Evolutionary conservation across 2,329 filamentous ascomycete genomes (phyloP), one percentile per base, ranked within the genome.

Genomic region (Aspergillus niger): DNA sequence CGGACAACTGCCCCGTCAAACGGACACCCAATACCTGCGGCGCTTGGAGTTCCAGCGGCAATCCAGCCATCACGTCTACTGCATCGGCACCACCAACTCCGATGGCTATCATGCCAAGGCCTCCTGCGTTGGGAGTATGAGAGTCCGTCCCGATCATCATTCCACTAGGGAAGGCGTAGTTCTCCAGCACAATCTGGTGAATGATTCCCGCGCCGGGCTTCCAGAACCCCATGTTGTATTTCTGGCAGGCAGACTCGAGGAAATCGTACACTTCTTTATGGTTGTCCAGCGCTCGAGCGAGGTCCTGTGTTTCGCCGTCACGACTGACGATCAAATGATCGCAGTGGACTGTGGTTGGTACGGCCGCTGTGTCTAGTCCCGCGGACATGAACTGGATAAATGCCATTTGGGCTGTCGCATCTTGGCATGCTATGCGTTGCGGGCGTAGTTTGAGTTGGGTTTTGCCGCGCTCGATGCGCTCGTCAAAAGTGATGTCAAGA

Each of bases 51-150:
- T 97, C 93, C 93, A 93, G 97, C 60, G 92, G 92, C 68, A 96
- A 86, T 79, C 91, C 89, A 72, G 92, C 91, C 92, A 97, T 97
- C 70, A 96, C 93, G 80, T 97, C 93, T 71, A 97, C 94, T 58
- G 93, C 94, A 80, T 97, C 94, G 74, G 93, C 93, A 85, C 93
- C 93, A 81, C 93, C 93, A 65, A 97, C 93, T 86, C 92, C 93
- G 74, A 97, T 96, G 58, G 91, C 90, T 70, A 85, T 86, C 91
- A 96, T 96, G 76, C 92, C 92, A 60, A 97, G 87, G 85, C 93
- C 92, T 82, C 93, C 93, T 72, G 88, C 93, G 76, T 97, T 97
- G 72, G 92, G 92, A 55, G 93, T 97, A 83, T 97, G 93, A 48
- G 92, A 97, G 79, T 97, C 93, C 69, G 92, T 97, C 75, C 93